phyloP scores from a whole-genome alignment of 805 yeast species.

The Metschnikowia aberdeeniae region DNA sequence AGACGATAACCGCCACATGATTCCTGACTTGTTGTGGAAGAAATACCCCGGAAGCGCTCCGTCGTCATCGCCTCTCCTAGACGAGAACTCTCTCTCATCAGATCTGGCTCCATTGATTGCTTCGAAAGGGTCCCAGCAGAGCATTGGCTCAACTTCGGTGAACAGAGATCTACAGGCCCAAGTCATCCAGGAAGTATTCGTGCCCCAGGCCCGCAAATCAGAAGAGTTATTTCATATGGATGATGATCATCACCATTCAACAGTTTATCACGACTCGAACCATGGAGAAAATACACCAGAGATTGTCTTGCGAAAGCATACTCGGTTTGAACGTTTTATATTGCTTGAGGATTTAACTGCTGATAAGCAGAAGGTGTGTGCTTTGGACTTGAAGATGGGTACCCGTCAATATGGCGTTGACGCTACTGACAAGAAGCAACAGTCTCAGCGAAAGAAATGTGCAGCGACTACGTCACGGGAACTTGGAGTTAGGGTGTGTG shows the following conservation, averaged over 20 bases:
- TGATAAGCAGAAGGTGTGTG: conserved; percentile 82
- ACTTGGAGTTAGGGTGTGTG: conserved; percentile 92
- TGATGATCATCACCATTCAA: conserved; percentile 28
- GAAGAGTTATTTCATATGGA: conserved; percentile 46
- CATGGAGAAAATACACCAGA: conserved; percentile 14
- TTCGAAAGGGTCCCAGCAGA: conserved; percentile 12
- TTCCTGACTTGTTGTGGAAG: conserved; percentile 75
- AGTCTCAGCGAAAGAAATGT: conserved; percentile 82
- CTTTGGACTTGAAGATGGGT: conserved; percentile 94
- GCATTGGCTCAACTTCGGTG: conserved; percentile 32
- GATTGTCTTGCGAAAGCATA: conserved; percentile 34
- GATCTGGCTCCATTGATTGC: conserved; percentile 5
- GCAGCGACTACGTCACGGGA: conserved; percentile 69
- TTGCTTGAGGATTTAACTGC: conserved; percentile 86
- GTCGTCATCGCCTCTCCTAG: conserved; percentile 10
- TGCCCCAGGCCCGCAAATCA: conserved; percentile 34
- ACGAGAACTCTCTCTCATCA: conserved; percentile 7
- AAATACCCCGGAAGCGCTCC: conserved; percentile 45
- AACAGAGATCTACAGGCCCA: conserved; percentile 38
- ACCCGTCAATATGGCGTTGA: conserved; percentile 98
- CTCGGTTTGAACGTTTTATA: conserved; percentile 75
- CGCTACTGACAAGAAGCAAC: conserved; percentile 65
- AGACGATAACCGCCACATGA: conserved; percentile 88
- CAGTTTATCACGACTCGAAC: neutral
- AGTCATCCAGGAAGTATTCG: conserved; percentile 36